Evolutionary conservation across 495 filamentous ascomycete genomes (phyloP).

Genomic region (Trichoderma asperelloides): DNA sequence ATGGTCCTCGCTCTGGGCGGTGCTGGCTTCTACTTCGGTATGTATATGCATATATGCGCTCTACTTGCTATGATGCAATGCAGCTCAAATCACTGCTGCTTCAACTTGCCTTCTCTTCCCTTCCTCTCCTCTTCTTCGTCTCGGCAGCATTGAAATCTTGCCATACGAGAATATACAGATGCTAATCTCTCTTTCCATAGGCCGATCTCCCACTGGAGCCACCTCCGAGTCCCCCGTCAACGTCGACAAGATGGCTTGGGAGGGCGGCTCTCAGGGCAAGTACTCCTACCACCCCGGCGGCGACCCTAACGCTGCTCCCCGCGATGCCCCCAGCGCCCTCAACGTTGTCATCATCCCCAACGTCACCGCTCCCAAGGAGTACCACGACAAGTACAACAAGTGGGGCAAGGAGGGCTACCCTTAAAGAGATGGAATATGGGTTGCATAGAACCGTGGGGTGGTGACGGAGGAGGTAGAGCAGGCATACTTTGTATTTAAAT

Average conservation of each 20-base stretch:
- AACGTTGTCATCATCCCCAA: slow-evolving; percentile 90
- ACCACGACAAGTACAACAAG: slow-evolving; percentile 97
- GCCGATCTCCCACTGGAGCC: slow-evolving; percentile 74
- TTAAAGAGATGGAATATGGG: background rate
- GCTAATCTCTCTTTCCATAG: slow-evolving; percentile 35
- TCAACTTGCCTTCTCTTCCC: background rate
- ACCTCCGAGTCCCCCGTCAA: slow-evolving; percentile 72
- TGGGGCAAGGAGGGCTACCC: slow-evolving; percentile 79
- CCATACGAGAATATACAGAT: slow-evolving; percentile 10
- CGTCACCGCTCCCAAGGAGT: slow-evolving; percentile 81
- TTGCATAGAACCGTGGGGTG: background rate
- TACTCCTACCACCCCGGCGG: slow-evolving; percentile 91
- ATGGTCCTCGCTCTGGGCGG: slow-evolving; percentile 84
- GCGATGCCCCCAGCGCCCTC: slow-evolving; percentile 87
- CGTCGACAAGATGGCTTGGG: slow-evolving; percentile 83
- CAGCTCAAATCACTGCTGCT: no score
- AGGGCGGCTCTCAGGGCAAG: slow-evolving; percentile 59
- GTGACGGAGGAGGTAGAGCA: slow-evolving; percentile 4
- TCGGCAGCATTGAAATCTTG: background rate
- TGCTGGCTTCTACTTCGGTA: slow-evolving; percentile 81
- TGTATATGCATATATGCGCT: slow-evolving; percentile 10
- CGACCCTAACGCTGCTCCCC: slow-evolving; percentile 62
- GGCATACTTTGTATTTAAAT: background rate
- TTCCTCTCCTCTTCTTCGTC: slow-evolving; percentile 12
- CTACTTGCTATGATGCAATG: background rate